Conservation (phyloP, 306 rosid species). For the Cucurbita argyrosperma region DNA sequence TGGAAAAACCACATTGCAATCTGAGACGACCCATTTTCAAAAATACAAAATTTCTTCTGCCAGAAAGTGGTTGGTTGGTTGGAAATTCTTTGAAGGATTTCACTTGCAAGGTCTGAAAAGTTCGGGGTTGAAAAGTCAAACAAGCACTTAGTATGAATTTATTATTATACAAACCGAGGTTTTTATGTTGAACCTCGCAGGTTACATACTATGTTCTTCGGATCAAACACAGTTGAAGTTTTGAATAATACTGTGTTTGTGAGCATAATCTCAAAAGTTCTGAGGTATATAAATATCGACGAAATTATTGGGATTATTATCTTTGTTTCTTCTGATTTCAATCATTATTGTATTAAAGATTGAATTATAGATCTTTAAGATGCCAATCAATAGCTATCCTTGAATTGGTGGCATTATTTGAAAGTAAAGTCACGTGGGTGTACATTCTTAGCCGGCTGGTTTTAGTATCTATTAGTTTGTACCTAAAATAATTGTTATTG, state of each 20-base stretch:
- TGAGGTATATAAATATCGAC: not conserved
- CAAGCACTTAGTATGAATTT: not conserved
- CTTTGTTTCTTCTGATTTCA: too few relatives aligned
- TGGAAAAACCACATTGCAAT: not conserved
- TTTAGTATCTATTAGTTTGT: not conserved
- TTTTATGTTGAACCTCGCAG: not conserved
- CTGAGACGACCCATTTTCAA: not conserved
- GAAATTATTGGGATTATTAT: not conserved
- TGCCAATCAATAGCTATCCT: not conserved
- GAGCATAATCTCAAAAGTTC: not conserved
- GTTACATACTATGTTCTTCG: not conserved
- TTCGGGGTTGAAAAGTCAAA: not conserved
- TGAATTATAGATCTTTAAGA: not conserved
- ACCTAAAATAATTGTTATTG: not conserved
- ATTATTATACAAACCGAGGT: not conserved
- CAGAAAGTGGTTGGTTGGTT: not conserved
- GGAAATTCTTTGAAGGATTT: not conserved
- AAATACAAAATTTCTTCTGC: not conserved
- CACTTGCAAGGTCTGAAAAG: not conserved
- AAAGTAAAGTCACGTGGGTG: not conserved
- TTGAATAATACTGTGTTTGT: not conserved
- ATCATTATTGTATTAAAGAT: not conserved
- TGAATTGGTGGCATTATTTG: not conserved
- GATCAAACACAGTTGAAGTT: not conserved
- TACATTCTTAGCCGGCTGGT: not conserved